Conservation (phyloP, 106 monocot species). For the Hemerocallis citrina region DNA sequence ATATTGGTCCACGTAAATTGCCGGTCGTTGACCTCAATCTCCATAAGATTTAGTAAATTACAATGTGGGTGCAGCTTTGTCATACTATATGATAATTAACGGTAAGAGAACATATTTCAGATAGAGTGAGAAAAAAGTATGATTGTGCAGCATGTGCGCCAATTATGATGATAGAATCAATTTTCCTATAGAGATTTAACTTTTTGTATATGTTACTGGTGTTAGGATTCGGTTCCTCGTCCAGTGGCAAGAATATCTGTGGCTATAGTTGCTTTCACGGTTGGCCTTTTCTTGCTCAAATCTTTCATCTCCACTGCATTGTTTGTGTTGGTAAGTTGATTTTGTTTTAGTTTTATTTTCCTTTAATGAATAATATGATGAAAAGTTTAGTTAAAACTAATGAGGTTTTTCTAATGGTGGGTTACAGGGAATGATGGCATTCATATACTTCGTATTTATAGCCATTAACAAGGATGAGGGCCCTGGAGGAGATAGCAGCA, state of each 20-base stretch:
- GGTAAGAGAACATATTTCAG: too few species aligned
- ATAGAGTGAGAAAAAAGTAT: too few species aligned
- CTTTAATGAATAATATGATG: too few species aligned
- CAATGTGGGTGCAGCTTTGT: too few species aligned
- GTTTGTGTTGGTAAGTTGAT: constrained; percentile 55
- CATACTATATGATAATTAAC: too few species aligned
- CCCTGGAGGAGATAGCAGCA: constrained; percentile 5
- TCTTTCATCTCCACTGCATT: constrained; percentile 70
- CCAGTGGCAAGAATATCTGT: constrained; percentile 61
- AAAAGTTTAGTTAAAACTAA: background rate
- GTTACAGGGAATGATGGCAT: constrained; percentile 77
- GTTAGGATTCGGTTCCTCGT: constrained; percentile 60
- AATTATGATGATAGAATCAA: too few species aligned
- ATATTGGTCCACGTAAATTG: too few species aligned
- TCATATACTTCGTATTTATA: constrained; percentile 65
- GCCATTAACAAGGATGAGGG: constrained; percentile 60
- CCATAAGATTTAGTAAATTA: too few species aligned
- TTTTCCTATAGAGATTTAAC: background rate
- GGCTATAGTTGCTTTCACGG: constrained; percentile 19
- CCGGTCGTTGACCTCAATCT: too few species aligned
- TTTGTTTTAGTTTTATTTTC: background rate
- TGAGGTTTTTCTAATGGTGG: background rate
- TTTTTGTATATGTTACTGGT: constrained; percentile 1
- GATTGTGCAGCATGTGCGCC: too few species aligned
- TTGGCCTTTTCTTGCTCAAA: constrained; percentile 60